A percentile compares a stretch with the other conserved stretches of the same genome.
These are phyloP conservation scores for Pholiota conissans DNA, from an alignment of 768 basidiomycete genomes.

Conservation along the genomic window DNA sequence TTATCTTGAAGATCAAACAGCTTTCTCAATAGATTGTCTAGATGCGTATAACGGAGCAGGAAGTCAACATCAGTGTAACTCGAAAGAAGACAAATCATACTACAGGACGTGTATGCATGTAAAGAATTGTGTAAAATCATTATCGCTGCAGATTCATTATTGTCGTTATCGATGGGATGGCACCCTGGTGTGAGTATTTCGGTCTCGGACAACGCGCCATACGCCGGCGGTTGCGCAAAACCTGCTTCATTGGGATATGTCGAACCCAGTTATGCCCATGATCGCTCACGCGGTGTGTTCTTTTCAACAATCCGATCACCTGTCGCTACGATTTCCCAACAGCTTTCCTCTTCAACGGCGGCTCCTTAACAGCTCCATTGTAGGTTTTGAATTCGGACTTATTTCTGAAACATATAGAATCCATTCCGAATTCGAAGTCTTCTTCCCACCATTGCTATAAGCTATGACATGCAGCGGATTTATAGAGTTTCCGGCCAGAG, in stretches of 20 bases:
- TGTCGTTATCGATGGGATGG: neutral
- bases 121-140: slow-evolving; percentile 14
- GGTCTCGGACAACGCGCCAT: neutral
- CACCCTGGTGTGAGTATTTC: neutral
- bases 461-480: neutral
- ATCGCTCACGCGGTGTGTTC: slow-evolving; percentile 14
- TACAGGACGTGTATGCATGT: slow-evolving; percentile 14
- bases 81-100: slow-evolving; percentile 4
- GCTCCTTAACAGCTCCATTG: neutral
- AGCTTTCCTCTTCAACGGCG: neutral
- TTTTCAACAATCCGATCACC: slow-evolving; percentile 1
- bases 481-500: neutral
- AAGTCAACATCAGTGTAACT: neutral
- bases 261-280: neutral
- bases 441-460: neutral
- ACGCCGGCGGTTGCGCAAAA: slow-evolving; percentile 11
- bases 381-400: neutral
- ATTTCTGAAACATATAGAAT: neutral
- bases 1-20: slow-evolving; percentile 49
- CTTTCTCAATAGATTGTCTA: slow-evolving; percentile 33
- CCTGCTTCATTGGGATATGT: slow-evolving; percentile 13
- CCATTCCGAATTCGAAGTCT: neutral
- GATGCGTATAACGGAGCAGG: neutral
- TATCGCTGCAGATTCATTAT: neutral
- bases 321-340: slow-evolving; percentile 1